Base-by-base conservation (phyloP, 2,329 filamentous ascomycete species). In the Penicillium hesseltinei region DNA sequence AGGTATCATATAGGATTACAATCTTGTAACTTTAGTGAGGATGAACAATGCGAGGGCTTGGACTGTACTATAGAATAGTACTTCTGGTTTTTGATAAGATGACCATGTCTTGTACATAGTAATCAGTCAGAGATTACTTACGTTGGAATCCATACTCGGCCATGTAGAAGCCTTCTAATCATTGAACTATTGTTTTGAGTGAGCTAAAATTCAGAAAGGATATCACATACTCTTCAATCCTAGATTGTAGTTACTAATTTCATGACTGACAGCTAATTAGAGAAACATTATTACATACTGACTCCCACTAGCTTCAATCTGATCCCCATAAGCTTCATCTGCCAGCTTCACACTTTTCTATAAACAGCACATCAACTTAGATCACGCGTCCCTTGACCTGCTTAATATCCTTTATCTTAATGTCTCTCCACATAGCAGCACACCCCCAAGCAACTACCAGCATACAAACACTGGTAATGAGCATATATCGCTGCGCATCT, bases 401-500 rank as follows among this genome's bases (percentile, higher is more conserved):
- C 29, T 54, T 54, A 9, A 54, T 5, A n/a, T 54, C 52, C 36
- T 54, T 54, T 17, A 54, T 15, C 44, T 48, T 50, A 21, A 54
- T 54, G 21, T 54, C 52, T 21, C 52, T 42, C 52, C 52, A 54
- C 44, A 49, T 49, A 2, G 27, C 44, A 42, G 52, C 8, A 35
- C 52, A 54, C 2, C 56, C 58, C 60, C 66, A 78, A 0, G 77
- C 77, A 59, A 76, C 67, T 5, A 73, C 72, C 56, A 80, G 66
- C 15, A 81, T 63, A 56, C 78, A 80, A 33, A 81, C 77, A 15
- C 79, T 80, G 1, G 77, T 76, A 51, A 81, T 81, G 56, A 78
- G 80, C 15, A 82, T 69, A 36, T 81, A 59, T 5, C 75, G 64
- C 65, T 82, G 80, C 1, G 76, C 73, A 57, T 79, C 69, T 52